phyloP scores from a whole-genome alignment of 768 basidiomycete genomes.

The Psilocybe cubensis region DNA sequence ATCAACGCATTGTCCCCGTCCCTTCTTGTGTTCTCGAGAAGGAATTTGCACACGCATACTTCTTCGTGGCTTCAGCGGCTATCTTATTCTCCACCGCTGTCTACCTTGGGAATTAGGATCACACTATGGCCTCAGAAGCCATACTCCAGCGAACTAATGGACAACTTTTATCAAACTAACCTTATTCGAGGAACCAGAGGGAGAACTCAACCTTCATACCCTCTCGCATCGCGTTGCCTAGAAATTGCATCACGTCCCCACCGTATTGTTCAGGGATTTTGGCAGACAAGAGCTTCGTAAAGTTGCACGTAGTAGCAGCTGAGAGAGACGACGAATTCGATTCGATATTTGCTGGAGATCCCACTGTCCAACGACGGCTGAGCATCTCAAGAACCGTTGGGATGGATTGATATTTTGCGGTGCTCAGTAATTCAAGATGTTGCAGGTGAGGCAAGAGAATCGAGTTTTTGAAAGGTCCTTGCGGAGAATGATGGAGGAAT shows the following conservation, averaged over 20 bases:
- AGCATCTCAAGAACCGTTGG: not conserved
- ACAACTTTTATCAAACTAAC: no score
- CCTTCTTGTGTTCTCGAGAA: no score
- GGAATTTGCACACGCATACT: no score
- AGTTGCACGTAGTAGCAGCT: not conserved
- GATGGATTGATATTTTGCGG: not conserved
- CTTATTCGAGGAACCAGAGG: no score
- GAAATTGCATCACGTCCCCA: not conserved
- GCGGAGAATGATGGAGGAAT: no score
- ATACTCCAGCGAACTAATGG: no score
- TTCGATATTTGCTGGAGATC: not conserved
- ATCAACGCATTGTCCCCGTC: no score
- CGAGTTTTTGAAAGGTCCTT: not conserved
- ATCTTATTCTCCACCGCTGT: not conserved
- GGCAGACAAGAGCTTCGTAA: not conserved
- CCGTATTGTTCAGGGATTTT: not conserved
- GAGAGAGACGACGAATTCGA: not conserved
- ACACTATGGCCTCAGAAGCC: not conserved
- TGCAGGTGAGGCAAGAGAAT: not conserved
- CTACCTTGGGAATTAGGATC: not conserved
- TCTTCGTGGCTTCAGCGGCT: no score
- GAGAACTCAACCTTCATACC: not conserved
- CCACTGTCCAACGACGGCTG: not conserved
- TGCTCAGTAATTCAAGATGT: not conserved
- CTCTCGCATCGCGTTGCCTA: not conserved